Evolutionary conservation across 129 eudicot species (phyloP).

Genomic region (Solidago caesia): DNA sequence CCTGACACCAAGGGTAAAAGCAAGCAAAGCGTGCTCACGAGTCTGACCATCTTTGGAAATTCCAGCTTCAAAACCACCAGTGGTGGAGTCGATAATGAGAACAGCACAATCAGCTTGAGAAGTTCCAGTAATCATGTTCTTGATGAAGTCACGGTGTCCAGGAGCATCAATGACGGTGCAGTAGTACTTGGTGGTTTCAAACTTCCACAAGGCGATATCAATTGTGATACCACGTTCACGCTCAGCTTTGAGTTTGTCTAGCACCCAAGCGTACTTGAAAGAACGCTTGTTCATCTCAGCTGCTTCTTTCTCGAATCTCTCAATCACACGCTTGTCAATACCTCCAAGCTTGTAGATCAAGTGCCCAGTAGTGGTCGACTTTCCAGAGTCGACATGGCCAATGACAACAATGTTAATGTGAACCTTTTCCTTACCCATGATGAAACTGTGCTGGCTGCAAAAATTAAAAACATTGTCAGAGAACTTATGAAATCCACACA

Average conservation of each 20-base stretch:
- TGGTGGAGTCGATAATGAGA: constrained; percentile 41
- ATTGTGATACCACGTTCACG: constrained; percentile 65
- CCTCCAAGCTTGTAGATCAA: constrained; percentile 61
- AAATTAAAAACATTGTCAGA: neutral
- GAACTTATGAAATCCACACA: neutral
- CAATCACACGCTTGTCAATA: constrained; percentile 62
- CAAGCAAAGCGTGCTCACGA: constrained; percentile 45
- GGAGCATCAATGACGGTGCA: constrained; percentile 67
- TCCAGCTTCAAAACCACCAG: constrained; percentile 47
- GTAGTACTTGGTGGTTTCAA: constrained; percentile 54
- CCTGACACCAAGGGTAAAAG: constrained; percentile 45
- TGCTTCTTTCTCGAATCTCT: constrained; percentile 54
- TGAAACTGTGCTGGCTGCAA: constrained; percentile 14
- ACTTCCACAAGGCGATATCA: constrained; percentile 60
- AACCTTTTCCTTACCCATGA: constrained; percentile 41
- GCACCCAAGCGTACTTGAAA: constrained; percentile 60
- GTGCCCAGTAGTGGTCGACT: constrained; percentile 50
- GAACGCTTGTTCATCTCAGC: constrained; percentile 67
- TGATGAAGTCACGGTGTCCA: constrained; percentile 48
- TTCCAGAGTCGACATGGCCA: constrained; percentile 48
- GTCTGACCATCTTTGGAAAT: constrained; percentile 45
- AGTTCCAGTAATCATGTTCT: constrained; percentile 40
- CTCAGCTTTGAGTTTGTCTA: constrained; percentile 60
- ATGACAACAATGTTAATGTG: constrained; percentile 42
- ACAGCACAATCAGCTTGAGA: constrained; percentile 46